phyloP scores from a whole-genome alignment of 1,284 basidiomycete species.

The Volvariella volvacea region DNA sequence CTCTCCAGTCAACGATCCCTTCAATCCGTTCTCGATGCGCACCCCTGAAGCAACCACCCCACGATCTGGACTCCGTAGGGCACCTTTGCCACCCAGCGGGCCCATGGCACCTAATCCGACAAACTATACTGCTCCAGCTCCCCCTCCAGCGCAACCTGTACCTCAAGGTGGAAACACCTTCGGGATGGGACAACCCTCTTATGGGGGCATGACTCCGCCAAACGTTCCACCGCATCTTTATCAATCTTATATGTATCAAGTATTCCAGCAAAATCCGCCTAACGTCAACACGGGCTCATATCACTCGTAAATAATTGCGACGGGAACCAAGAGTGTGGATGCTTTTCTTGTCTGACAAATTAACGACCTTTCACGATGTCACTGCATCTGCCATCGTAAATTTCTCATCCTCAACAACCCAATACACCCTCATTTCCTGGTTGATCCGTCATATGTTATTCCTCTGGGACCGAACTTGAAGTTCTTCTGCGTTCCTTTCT shows the following conservation, averaged over 20 bases:
- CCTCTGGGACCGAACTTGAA: too few relatives aligned
- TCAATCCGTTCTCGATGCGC: constrained; percentile 67
- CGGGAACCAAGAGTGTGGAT: constrained; percentile 3
- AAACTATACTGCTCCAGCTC: constrained; percentile 46
- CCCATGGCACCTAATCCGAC: constrained; percentile 30
- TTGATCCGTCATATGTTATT: too few relatives aligned
- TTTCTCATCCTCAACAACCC: too few relatives aligned
- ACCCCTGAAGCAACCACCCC: constrained; percentile 53
- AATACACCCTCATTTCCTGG: too few relatives aligned
- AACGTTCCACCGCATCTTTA: constrained; percentile 66
- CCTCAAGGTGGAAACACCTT: constrained; percentile 47
- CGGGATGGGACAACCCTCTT: constrained; percentile 59
- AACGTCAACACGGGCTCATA: constrained; percentile 47
- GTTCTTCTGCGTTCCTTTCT: too few relatives aligned
- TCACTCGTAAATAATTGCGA: constrained; percentile 48
- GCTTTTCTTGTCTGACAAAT: not conserved
- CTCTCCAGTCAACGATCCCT: constrained; percentile 63
- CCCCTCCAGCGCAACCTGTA: constrained; percentile 53
- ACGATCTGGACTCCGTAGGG: constrained; percentile 21
- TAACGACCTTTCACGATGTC: not conserved
- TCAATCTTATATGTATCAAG: constrained; percentile 68
- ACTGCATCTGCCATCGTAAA: too few relatives aligned
- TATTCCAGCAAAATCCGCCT: constrained; percentile 41
- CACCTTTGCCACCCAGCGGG: constrained; percentile 16
- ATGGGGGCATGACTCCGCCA: constrained; percentile 53